phyloP scores from a whole-genome alignment of 352 stramenopile genomes.

The Phytophthora multivora region DNA sequence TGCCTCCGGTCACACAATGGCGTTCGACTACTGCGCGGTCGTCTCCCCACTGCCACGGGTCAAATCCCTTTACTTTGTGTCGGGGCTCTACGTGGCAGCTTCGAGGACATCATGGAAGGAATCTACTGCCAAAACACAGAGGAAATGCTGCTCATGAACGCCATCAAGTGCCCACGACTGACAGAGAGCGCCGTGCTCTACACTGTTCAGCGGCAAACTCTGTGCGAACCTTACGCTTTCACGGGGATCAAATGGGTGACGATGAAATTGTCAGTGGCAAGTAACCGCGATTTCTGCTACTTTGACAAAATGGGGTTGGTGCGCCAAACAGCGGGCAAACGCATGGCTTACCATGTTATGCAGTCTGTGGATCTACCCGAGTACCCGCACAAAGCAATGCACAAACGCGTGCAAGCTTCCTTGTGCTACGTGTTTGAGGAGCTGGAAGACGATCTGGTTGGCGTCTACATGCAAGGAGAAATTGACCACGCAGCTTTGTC shows the following conservation, averaged over 20 bases:
- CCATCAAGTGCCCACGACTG: conserved; percentile 41
- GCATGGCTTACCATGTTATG: conserved; percentile 51
- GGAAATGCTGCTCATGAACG: conserved; percentile 49
- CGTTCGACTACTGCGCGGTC: conserved; percentile 44
- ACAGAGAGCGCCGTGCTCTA: conserved; percentile 47
- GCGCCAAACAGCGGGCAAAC: conserved; percentile 31
- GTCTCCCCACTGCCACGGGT: conserved; percentile 1
- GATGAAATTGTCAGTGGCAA: conserved; percentile 35
- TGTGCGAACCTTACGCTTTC: conserved; percentile 43
- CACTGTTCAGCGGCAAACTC: conserved; percentile 30
- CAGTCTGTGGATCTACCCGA: conserved; percentile 46
- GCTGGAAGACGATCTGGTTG: conserved; percentile 33
- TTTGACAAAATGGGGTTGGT: conserved; percentile 55
- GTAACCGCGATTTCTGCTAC: conserved; percentile 52
- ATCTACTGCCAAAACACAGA: conserved; percentile 45
- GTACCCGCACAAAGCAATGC: conserved; percentile 29
- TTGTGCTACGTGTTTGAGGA: conserved; percentile 51
- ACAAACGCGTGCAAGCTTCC: conserved; percentile 30
- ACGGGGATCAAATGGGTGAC: conserved; percentile 51
- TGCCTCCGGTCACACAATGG: conserved; percentile 37
- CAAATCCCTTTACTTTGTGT: conserved; percentile 32
- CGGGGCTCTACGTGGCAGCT: conserved; percentile 37
- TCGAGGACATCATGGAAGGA: conserved; percentile 56
- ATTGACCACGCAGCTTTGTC: conserved; percentile 26
- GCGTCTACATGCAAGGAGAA: conserved; percentile 45